Evolutionary conservation across 441 rosid genomes (phyloP), one percentile per base, ranked within the genome.

Genomic region (Pelargonium citronellum): DNA sequence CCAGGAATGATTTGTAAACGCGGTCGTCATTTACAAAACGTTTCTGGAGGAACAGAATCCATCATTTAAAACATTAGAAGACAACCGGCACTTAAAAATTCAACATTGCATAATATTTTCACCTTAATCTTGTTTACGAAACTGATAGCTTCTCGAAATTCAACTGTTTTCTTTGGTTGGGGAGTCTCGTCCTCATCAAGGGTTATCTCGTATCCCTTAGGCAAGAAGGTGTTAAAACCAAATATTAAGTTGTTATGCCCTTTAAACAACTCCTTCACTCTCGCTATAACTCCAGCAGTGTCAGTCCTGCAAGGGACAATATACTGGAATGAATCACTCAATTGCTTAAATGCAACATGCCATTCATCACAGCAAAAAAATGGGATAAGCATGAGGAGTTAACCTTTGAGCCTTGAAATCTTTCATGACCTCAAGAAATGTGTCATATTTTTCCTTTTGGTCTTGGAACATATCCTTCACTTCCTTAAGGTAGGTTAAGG

Each of bases 41-140:
- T 53, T 87, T 91, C 99, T 95, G 88, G 82, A 83, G 30, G 73
- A 67, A 75, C 55, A 78, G 6, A 77, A 68, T 47, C 30, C 37
- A 63, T 53, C 57, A 82, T 62, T 69, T 65, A 68, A 61, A 49
- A 27, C 63, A 61, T 27, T 46, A 57, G 66, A 70, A 39, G 60
- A 64, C 7, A 49, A 47, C 75, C 24, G 62, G 9, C 47, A 12
- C 69, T 58, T 69, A 62, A 47, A 76, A 66, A 60, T 55, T 69
- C 67, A 34, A 44, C 22, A 22, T 69, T 13, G 65, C 57, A 68
- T 49, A 44, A 43, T 12, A 71, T 16, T 22, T 72, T 66, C 72
- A 95, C 99, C 99, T 95, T 95, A 84, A 95, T 91, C 84, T 92
- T 92, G 90, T 89, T 92, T 62, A 95, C 99, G 79, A 95, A 95